These are phyloP conservation scores for Peronosclerospora sorghi DNA, from an alignment of 352 stramenopile species.

Conservation along the genomic window DNA sequence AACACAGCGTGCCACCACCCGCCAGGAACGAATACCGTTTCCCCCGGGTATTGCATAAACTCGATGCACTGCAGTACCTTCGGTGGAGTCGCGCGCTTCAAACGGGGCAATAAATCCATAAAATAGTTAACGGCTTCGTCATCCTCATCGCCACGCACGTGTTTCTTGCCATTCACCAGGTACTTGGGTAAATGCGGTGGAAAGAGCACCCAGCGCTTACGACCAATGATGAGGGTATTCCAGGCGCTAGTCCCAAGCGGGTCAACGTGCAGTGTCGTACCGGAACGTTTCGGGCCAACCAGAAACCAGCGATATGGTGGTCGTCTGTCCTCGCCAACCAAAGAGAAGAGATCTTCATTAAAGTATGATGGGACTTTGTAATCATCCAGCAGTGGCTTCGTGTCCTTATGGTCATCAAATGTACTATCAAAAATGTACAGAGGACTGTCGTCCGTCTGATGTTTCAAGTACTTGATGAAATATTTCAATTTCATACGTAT, in stretches of 20 bases:
- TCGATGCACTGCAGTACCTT: slow-evolving; percentile 70
- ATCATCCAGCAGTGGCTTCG: slow-evolving; percentile 59
- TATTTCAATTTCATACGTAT: slow-evolving; percentile 80
- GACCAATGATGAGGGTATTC: slow-evolving; percentile 91
- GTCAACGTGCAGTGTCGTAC: slow-evolving; percentile 92
- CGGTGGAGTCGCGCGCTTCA: slow-evolving; percentile 64
- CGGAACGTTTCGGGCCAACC: slow-evolving; percentile 85
- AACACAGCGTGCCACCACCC: slow-evolving; percentile 92
- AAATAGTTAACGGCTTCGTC: slow-evolving; percentile 90
- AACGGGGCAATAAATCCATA: slow-evolving; percentile 85
- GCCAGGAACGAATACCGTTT: slow-evolving; percentile 88
- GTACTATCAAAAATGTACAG: slow-evolving; percentile 97
- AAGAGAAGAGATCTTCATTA: slow-evolving; percentile 70
- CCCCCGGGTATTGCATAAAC: slow-evolving; percentile 83
- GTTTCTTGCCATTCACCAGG: slow-evolving; percentile 68
- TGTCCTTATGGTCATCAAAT: slow-evolving; percentile 81
- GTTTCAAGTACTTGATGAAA: slow-evolving; percentile 62
- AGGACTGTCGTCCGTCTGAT: slow-evolving; percentile 82
- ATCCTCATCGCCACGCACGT: slow-evolving; percentile 81
- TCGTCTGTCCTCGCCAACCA: slow-evolving; percentile 70
- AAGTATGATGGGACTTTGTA: slow-evolving; percentile 80
- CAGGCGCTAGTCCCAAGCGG: slow-evolving; percentile 93
- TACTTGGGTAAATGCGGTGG: slow-evolving; percentile 77
- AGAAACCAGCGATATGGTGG: slow-evolving; percentile 96
- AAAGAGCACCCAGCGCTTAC: slow-evolving; percentile 96